Conservation (phyloP, 768 basidiomycete species). For the Boletales sp. region DNA sequence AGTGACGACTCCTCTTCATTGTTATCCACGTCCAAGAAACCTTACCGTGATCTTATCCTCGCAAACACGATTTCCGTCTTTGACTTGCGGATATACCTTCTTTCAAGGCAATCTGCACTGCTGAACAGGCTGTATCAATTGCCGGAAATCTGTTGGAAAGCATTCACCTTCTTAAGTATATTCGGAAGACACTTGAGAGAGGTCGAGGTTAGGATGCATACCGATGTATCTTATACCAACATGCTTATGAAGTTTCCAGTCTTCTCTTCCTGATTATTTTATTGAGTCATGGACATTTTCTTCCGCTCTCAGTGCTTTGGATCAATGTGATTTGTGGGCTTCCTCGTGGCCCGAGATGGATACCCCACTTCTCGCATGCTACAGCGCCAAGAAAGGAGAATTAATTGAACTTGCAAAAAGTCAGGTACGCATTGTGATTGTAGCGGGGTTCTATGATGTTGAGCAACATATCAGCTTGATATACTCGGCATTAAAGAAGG, state of each 20-base stretch:
- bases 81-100: constrained; percentile 88
- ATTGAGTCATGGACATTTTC: constrained; percentile 94
- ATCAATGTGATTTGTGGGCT: constrained; percentile 75
- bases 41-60: constrained; percentile 85
- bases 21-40: constrained; percentile 74
- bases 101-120: constrained; percentile 79
- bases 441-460: neutral
- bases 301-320: constrained; percentile 78
- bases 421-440: constrained; percentile 54
- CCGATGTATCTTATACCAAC: constrained; percentile 1
- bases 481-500: constrained; percentile 71
- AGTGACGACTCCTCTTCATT: constrained; percentile 81
- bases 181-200: constrained; percentile 76
- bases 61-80: constrained; percentile 90
- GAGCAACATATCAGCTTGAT: constrained; percentile 59
- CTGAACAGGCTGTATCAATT: constrained; percentile 66
- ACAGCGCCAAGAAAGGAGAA: constrained; percentile 83
- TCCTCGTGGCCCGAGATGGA: constrained; percentile 43
- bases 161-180: constrained; percentile 67
- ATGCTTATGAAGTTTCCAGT: constrained; percentile 33
- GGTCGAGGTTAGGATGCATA: constrained; percentile 52
- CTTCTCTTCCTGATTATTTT: constrained; percentile 62
- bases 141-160: constrained; percentile 68
- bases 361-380: constrained; percentile 42
- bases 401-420: constrained; percentile 82